Conservation (phyloP, 306 rosid species). For the Carpinus viminea region DNA sequence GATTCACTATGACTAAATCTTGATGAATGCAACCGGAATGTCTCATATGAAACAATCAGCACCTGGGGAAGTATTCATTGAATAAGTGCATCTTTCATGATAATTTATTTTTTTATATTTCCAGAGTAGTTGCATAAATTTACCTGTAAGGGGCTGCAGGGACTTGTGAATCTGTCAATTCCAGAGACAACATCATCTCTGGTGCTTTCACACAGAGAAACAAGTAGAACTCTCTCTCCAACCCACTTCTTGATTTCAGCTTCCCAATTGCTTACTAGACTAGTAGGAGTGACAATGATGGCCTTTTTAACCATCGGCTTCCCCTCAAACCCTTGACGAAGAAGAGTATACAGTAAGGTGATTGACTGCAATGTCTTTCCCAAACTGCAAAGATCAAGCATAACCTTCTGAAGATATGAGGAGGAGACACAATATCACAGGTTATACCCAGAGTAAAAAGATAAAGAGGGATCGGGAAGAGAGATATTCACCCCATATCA, state of each 20-base stretch:
- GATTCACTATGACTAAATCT: conserved; percentile 69
- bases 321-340: conserved; percentile 87
- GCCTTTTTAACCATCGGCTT: conserved; percentile 81
- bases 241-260: conserved; percentile 93
- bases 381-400: conserved; percentile 57
- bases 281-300: conserved; percentile 94
- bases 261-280: conserved; percentile 99
- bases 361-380: conserved; percentile 99
- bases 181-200: conserved; percentile 83
- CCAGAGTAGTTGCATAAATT: conserved; percentile 20
- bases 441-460: conserved; percentile 1
- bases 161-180: conserved; percentile 67
- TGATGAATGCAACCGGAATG: conserved; percentile 86
- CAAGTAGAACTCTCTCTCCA: conserved; percentile 72
- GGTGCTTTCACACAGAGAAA: conserved; percentile 87
- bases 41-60: conserved; percentile 88
- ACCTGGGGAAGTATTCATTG: conserved; percentile 49
- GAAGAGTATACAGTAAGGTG: conserved; percentile 84
- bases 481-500: conserved; percentile 81
- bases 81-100: conserved; percentile 19
- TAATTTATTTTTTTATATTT: background rate
- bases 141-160: conserved; percentile 64
- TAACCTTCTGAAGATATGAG: conserved; percentile 16
- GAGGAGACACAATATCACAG: background rate
- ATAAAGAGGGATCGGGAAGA: conserved; percentile 14